Evolutionary conservation across 768 basidiomycete genomes (phyloP), one percentile per base, ranked within the genome.

Genomic region (Amanita rubescens): DNA sequence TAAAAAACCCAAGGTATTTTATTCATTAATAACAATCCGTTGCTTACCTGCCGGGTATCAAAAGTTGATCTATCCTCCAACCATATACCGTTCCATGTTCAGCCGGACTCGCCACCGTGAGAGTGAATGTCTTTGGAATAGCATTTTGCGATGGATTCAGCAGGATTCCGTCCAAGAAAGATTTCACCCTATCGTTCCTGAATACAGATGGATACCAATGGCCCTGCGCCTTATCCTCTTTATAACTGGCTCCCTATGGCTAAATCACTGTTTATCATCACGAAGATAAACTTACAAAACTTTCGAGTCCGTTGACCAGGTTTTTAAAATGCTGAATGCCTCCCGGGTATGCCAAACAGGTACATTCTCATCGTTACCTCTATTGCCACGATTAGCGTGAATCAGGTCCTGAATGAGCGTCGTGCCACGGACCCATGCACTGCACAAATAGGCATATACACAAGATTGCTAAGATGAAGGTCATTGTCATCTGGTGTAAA

Each of bases 401-500:
- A 52, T 24, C n/a, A 49, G 53, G 19, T 50, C 24, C n/a, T 42
- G 7, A 32, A 45, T 32, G 52, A 46, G 37, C 43, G 19, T 41
- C 44, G 14, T 6, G 44, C n/a, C 14, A 45, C 76, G 58, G 60
- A 84, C 88, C 89, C 94, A 60, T 95, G 87, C 35, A 94, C 73
- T 1, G 84, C 90, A 11, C 93, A 71, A 1, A 90, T 69, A 0
- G 85, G 84, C 0, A 74, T 83, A 47, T 83, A 74, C 1, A 76
- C 81, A 9, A 93, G 67, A 62, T 96, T 96, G 2, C 85, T 81
- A 19, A 92, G 59, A 68, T 92, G 87, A 3, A 94, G 65, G 60
- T 95, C 91, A 63, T 95, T 92, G 67, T 94, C 90, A 57, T 93
- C 92, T 2, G 87, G 81, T 0, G 85, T 84, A 22, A 94, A 71